Evolutionary conservation across 2,329 filamentous ascomycete genomes (phyloP), one percentile per base, ranked within the genome.

Genomic region (Dothistroma septosporum): DNA sequence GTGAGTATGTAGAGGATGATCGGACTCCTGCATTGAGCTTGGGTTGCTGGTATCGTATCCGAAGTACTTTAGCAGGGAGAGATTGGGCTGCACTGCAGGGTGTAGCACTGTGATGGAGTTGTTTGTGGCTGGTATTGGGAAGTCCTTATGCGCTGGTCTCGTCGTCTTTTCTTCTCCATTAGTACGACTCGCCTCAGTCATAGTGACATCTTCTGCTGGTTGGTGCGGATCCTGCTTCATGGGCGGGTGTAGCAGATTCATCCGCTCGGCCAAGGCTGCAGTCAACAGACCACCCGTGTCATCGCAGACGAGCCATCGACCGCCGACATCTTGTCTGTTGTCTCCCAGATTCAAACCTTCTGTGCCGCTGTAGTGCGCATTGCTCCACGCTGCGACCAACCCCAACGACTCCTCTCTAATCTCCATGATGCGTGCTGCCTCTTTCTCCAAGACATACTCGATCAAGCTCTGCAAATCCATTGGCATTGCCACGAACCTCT

Each of bases 41-140:
- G 81, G 83, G 65, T 82, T 83, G 48, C 87, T 85, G 63, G 85
- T 85, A 76, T 96, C 91, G 77, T 87, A 97, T 74, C 86, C 86
- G 77, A 96, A 97, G 80, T 96, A 95, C 73, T 90, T 90, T 21
- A 99, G 83, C 53, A 94, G 83, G 19, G 87, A 87, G 61, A 97
- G 85, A 73, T 97, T 97, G 1, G 92, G 90, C 75, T 96, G 92
- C 32, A 88, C 85, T 74, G 92, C 91, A 55, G 87, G 78, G 75
- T 96, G 92, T 35, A 96, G 76, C 55, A 96, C 75, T 0, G 92
- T 96, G 65, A 91, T 85, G 62, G 87, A 93, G 76, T 91, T 96
- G 63, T 83, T 86, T 55, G 76, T 79, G 31, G 86, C 86, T 70
- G 83, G 91, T 66, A 89, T 84, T 31, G 87, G 83, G 60, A 71